Base-by-base conservation (phyloP, 441 rosid species). In the Pelargonium cotyledonis region DNA sequence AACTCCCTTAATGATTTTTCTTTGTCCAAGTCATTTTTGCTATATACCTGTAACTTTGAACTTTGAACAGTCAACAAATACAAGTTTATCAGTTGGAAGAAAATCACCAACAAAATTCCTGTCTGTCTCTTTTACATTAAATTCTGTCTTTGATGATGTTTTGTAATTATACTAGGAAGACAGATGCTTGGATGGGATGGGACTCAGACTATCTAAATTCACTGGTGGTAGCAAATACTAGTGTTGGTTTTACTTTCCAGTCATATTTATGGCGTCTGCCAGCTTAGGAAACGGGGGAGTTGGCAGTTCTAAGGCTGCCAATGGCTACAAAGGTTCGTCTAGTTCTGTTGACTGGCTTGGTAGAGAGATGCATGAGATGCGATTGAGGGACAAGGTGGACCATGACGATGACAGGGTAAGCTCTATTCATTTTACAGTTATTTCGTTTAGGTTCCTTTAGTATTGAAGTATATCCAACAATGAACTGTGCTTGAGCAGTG, bases 261-360 rank as follows among this genome's bases (percentile, higher is more conserved):
- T 76, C 67, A 71, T 64, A 69, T 65, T 29, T 47, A 93, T 94
- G 97, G 87, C 97, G 53, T 91, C 95, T 73, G 91, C 95, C 71
- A 86, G 89, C 82, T 71, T 87, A 65, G 96, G 98, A 47, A 86
- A 91, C 77, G 97, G 97, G 67, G 95, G 95, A 62, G 96, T 89
- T 68, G 98, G 98, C 75, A 93, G 90, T 79, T 93, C 97, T 51
- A 89, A 95, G 83, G 85, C 96, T 23, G 82, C 79, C 73, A 91
- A 91, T 80, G 95, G 86, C 51, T 84, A 85, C 77, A 90, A 89
- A 79, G 80, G 82, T 75, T 89, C 97, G 21, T 91, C 97, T n/a
- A 86, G 93, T 82, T 93, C 97, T 0, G 88, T 93, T 41, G 98
- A 93, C 75, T 91, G 96, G 97, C 86, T 93, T 67, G 94, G 96